Evolutionary conservation across 176 grass and related monocot genomes (phyloP).

Genomic region (Hyparrhenia diplandra): DNA sequence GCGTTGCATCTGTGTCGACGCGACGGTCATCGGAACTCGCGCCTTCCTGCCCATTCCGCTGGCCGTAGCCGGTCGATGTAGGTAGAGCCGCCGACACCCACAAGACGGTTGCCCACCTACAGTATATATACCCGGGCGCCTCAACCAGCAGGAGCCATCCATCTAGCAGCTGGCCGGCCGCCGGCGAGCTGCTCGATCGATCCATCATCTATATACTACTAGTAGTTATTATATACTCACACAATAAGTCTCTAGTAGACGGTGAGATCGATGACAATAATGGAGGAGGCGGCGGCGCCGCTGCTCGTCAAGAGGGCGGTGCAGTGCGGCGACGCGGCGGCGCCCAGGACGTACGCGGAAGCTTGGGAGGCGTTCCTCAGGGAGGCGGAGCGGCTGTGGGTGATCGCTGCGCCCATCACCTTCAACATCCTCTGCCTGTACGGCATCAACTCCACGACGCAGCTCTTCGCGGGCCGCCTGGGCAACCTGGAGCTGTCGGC

Average conservation of each 20-base stretch:
- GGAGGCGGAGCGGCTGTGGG: conserved; percentile 32
- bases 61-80: too few species aligned
- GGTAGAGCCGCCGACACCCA: too few species aligned
- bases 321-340: too few species aligned
- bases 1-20: background rate
- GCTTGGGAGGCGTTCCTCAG: background rate
- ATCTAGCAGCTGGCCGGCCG: background rate
- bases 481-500: conserved; percentile 66
- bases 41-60: background rate
- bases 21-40: background rate
- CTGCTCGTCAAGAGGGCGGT: background rate
- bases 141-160: background rate
- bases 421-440: conserved; percentile 59
- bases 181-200: background rate
- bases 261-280: background rate
- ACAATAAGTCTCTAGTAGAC: too few species aligned
- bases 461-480: conserved; percentile 65
- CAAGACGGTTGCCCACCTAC: too few species aligned
- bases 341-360: background rate
- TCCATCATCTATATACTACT: background rate
- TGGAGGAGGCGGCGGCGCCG: background rate
- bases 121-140: too few species aligned
- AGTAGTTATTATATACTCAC: too few species aligned
- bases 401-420: conserved; percentile 56
- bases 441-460: conserved; percentile 54